Evolutionary conservation across 441 rosid genomes (phyloP).

Genomic region (Lagerstroemia fauriei): DNA sequence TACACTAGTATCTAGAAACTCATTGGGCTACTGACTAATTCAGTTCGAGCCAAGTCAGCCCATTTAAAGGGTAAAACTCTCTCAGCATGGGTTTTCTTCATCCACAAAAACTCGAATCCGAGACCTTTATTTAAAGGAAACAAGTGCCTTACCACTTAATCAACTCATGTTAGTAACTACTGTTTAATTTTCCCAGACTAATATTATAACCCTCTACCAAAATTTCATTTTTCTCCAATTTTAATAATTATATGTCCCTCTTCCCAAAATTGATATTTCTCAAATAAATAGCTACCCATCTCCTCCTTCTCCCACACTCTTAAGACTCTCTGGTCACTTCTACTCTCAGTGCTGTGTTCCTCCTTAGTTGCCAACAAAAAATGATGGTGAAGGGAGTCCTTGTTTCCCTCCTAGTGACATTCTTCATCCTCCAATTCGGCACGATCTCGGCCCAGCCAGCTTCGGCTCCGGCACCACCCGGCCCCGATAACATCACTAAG

Average conservation of each 20-base stretch:
- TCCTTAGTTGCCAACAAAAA: background rate
- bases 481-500: constrained; percentile 22
- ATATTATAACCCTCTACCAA: background rate
- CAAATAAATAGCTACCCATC: constrained; percentile 23
- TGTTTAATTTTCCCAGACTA: constrained; percentile 23
- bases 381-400: constrained; percentile 32
- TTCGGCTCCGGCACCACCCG: constrained; percentile 18
- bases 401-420: constrained; percentile 30
- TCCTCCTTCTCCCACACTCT: constrained; percentile 22
- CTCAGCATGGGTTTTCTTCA: no score
- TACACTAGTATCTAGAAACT: no score
- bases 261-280: background rate
- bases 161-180: constrained; percentile 18
- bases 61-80: no score
- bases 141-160: no score
- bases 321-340: constrained; percentile 20
- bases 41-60: no score
- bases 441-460: constrained; percentile 46
- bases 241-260: constrained; percentile 28
- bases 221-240: constrained; percentile 9
- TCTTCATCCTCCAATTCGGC: constrained; percentile 41
- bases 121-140: no score
- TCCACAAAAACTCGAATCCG: no score
- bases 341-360: background rate
- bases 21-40: no score